Conservation (phyloP, 352 stramenopile species). For the Globisporangium nagaii region DNA sequence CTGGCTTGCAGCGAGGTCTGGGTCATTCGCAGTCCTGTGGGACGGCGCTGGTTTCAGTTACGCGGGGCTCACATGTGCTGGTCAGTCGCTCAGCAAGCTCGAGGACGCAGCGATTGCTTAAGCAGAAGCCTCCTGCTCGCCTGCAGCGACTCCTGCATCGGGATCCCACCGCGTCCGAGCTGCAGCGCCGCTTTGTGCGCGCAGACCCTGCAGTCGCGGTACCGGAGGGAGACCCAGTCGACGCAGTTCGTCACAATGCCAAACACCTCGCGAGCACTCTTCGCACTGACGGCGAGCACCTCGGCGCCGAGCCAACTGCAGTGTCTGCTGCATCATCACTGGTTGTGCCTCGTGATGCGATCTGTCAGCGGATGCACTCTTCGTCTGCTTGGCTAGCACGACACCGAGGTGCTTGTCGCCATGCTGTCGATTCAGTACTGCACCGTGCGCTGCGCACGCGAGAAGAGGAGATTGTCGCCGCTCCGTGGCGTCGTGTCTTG, state of each 20-base stretch:
- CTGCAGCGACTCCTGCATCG: neutral
- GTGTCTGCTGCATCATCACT: neutral
- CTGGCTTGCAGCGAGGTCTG: no score
- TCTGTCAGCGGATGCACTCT: no score
- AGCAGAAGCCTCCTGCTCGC: neutral
- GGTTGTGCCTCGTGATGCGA: no score
- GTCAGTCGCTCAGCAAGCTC: no score
- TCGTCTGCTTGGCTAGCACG: neutral
- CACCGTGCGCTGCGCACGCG: no score
- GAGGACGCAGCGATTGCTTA: no score
- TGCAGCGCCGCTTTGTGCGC: neutral
- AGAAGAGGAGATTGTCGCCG: no score
- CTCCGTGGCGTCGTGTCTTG: no score
- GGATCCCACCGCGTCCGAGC: neutral
- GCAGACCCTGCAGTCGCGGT: neutral
- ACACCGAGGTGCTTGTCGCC: neutral
- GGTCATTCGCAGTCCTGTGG: no score
- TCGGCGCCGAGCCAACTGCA: constrained; percentile 2
- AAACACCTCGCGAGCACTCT: neutral
- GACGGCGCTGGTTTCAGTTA: no score
- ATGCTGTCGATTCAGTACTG: neutral
- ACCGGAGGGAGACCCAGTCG: neutral
- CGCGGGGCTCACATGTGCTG: no score
- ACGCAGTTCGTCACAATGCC: neutral
- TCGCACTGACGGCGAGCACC: neutral